These are phyloP conservation scores for Lasiodiplodia hormozganensis DNA, from an alignment of 2,329 filamentous ascomycete genomes.

Conservation along the genomic window DNA sequence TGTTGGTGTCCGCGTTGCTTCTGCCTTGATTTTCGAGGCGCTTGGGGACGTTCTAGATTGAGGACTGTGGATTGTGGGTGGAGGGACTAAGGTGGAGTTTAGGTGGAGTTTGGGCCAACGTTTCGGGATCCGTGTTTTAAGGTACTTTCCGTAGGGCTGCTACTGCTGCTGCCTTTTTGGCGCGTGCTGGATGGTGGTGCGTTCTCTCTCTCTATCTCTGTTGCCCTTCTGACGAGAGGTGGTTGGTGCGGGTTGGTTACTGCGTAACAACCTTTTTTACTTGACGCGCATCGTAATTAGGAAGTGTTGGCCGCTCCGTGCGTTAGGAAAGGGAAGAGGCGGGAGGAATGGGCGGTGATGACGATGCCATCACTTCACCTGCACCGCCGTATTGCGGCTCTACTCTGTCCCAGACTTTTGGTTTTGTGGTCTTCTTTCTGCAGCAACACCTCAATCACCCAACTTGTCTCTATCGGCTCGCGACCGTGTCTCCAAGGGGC, in stretches of 20 bases:
- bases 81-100: not conserved
- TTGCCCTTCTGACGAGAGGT: no score
- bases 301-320: no score
- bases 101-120: not conserved
- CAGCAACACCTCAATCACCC: not conserved
- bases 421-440: not conserved
- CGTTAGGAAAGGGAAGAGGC: no score
- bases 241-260: no score
- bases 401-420: not conserved
- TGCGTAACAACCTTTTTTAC: no score
- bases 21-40: not conserved
- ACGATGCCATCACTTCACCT: not conserved
- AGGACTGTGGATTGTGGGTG: not conserved
- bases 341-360: not conserved
- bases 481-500: not conserved
- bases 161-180: no score
- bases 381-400: not conserved
- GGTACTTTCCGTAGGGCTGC: slow-evolving; percentile 1
- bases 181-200: no score
- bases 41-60: not conserved
- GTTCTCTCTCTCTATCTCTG: no score
- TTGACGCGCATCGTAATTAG: no score
- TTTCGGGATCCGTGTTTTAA: not conserved
- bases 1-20: not conserved
- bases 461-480: not conserved